Evolutionary conservation across 1,284 basidiomycete species (phyloP).

Genomic region (Irpex rosettiformis): DNA sequence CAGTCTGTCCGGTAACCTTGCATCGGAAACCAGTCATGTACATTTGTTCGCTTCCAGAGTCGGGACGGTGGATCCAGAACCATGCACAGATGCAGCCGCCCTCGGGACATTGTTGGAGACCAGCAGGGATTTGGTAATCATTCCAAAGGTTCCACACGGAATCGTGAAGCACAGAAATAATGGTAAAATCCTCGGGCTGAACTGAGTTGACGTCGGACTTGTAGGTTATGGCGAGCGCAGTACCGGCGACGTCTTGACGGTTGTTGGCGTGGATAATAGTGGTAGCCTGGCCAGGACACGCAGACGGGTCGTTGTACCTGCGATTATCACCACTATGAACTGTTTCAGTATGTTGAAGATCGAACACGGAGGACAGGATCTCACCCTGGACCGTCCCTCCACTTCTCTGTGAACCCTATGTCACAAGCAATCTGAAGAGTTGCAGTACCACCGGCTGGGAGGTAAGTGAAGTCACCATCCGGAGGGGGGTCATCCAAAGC

Average conservation of each 20-base stretch:
- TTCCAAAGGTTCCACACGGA: constrained; percentile 69
- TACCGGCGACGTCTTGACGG: constrained; percentile 51
- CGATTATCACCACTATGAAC: constrained; percentile 11
- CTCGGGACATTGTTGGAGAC: constrained; percentile 63
- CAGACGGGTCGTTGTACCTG: constrained; percentile 36
- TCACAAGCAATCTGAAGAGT: constrained; percentile 55
- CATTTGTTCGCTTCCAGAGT: constrained; percentile 29
- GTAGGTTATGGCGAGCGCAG: constrained; percentile 71
- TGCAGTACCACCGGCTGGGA: constrained; percentile 53
- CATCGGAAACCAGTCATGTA: constrained; percentile 80
- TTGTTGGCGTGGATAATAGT: constrained; percentile 35
- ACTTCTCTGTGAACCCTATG: constrained; percentile 55
- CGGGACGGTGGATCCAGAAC: constrained; percentile 61
- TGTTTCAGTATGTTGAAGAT: neutral
- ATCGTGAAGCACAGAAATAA: constrained; percentile 71
- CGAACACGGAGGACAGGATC: constrained; percentile 30
- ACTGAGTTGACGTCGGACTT: constrained; percentile 53
- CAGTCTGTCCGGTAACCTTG: constrained; percentile 53
- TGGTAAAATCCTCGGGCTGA: constrained; percentile 62
- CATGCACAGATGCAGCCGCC: constrained; percentile 68
- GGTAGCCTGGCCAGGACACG: constrained; percentile 51
- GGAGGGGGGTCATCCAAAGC: constrained; percentile 57
- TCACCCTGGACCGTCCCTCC: constrained; percentile 37
- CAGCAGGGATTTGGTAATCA: constrained; percentile 59
- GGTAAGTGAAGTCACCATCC: constrained; percentile 52